These are phyloP conservation scores for Linanthus parryae DNA, from an alignment of 148 eudicot genomes.

Conservation along the genomic window DNA sequence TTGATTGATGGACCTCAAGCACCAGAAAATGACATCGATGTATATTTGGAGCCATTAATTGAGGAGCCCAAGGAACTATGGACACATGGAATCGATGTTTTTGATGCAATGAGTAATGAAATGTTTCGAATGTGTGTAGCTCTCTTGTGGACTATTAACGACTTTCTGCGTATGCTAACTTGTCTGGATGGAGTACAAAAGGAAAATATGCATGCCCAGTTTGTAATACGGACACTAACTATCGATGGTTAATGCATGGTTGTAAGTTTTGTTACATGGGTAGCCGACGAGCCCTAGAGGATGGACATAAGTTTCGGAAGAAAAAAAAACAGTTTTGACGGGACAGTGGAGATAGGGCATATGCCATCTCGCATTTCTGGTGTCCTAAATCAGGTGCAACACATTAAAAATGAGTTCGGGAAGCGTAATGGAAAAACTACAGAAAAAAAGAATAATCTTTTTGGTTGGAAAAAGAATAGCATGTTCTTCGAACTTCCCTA, in stretches of 20 bases:
- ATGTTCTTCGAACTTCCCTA: too few relatives aligned
- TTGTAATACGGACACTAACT: not conserved
- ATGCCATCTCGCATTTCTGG: not conserved
- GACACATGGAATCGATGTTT: not conserved
- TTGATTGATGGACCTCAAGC: not conserved
- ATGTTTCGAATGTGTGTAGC: not conserved
- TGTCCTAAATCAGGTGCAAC: too few relatives aligned
- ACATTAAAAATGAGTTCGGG: too few relatives aligned
- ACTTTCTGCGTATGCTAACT: slow-evolving; percentile 12
- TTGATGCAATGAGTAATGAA: not conserved
- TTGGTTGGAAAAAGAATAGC: too few relatives aligned
- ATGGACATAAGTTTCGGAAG: slow-evolving; percentile 2
- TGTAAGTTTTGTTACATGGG: slow-evolving; percentile 4
- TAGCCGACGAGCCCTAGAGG: slow-evolving; percentile 1
- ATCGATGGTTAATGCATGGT: not conserved
- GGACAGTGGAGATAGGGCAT: not conserved
- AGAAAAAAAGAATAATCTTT: too few relatives aligned
- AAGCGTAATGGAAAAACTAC: too few relatives aligned
- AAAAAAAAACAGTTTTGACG: not conserved
- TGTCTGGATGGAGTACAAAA: slow-evolving; percentile 17
- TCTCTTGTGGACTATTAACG: slow-evolving; percentile 15
- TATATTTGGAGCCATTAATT: not conserved
- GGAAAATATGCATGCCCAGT: slow-evolving; percentile 2
- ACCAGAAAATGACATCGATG: slow-evolving; percentile 9
- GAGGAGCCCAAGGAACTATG: slow-evolving; percentile 6